Evolutionary conservation across 495 filamentous ascomycete genomes (phyloP), one percentile per base, ranked within the genome.

Genomic region (Xylaria sp.): DNA sequence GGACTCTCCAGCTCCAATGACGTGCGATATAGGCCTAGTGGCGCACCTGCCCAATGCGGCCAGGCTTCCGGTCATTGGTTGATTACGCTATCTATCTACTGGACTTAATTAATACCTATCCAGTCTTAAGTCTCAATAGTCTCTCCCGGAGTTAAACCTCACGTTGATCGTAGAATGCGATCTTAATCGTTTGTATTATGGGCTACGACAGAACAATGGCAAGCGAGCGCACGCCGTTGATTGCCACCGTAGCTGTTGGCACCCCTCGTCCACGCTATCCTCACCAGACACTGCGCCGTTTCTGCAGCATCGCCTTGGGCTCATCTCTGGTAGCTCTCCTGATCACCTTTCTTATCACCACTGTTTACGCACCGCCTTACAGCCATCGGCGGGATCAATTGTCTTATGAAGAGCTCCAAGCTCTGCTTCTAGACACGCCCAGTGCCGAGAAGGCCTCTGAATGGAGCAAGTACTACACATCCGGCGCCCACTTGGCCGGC

Each of bases 391-490:
- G 53, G 61, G 81, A 73, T 40, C 76, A 48, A 66, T 76, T 91
- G 44, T 83, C 82, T 44, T 93, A 90, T 76, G 83, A 90, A 52
- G 86, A 93, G 69, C 88, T 98, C 26, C 86, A 91, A 71, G 80
- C 85, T 19, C 88, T 97, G 50, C 82, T 98, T 63, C 80, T 90
- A 31, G 83, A 88, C 15, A 94, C 91, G 1, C 95, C 95, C 0
- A 88, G 88, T 40, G 86, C 88, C 55, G 83, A 86, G 35, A 90
- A 90, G 75, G 89, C 88, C 8, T 83, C 87, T 68, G 90, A 97
- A 80, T 98, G 94, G 94, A 95, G 92, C 77, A 82, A 87, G 71
- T 98, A 98, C 81, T 98, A 98, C 74, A 97, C 96, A 0, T 81
- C 90, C 2, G 96, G 96, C 0, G 88, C 93, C 1, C 96, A 99